Conservation (phyloP, 805 yeast species). For the Isabelozyma heimii region DNA sequence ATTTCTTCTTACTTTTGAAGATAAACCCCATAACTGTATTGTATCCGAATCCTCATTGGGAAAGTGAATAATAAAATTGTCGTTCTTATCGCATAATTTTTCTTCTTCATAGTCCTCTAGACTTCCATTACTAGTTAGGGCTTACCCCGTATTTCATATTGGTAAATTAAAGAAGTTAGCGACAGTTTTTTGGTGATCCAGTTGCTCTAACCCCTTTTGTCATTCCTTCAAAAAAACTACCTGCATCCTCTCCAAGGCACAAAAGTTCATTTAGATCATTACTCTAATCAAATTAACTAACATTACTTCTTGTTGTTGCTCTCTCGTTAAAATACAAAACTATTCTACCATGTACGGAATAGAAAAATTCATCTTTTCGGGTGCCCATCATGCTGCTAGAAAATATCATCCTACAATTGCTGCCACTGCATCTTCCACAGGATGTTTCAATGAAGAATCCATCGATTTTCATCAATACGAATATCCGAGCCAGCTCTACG, state of each 20-base stretch:
- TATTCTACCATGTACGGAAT: not conserved
- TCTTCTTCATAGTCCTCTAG: no score
- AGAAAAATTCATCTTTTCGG: not conserved
- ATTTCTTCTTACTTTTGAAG: not conserved
- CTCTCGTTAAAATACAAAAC: not conserved
- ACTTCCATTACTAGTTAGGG: no score
- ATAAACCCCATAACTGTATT: no score
- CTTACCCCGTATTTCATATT: no score
- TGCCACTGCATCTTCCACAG: not conserved
- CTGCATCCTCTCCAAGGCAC: not conserved
- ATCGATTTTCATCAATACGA: conserved; percentile 37
- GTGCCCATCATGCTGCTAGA: not conserved
- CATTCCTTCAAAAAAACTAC: not conserved
- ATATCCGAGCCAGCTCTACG: conserved; percentile 51
- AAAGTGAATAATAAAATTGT: no score
- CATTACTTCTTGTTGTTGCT: no score
- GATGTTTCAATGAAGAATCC: not conserved
- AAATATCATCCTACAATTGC: not conserved
- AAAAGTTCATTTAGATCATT: not conserved
- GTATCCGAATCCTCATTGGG: no score
- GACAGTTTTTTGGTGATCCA: not conserved
- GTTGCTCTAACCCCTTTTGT: not conserved
- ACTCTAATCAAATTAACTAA: no score
- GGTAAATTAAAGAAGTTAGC: no score
- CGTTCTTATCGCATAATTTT: no score